Base-by-base conservation (phyloP, 1,284 basidiomycete species). In the Limonomyces culmigenus region DNA sequence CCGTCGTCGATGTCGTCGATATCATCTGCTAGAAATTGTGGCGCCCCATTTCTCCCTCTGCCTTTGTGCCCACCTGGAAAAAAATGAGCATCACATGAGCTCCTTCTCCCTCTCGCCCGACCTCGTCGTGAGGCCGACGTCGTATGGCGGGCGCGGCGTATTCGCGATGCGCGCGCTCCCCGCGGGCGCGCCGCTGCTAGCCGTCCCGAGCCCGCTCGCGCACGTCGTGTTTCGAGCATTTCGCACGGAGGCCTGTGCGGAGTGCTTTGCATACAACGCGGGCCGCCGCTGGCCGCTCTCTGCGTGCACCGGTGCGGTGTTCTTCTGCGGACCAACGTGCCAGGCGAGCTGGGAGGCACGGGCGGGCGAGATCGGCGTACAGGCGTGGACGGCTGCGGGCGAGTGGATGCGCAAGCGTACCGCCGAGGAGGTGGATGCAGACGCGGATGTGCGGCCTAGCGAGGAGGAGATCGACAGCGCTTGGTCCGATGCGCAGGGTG, bases 171-270 rank as follows among this genome's bases (percentile, higher is more conserved):
- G 16, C 8, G 8, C 10, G 8, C 8, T 32, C 30, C 30, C 30
- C 8, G 15, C 30, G 10, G 15, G 10, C 15, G 16, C 30, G 15
- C 8, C 16, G 6, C 6, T 32, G 10, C 16, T 13, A 8, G 16
- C 30, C 11, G 16, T 15, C 6, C 30, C 30, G 6, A 32, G 10
- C 16, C 30, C 30, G 6, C 10, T 15, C 10, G 16, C 11, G 11
- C n/a, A 27, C 23, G 45, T 46, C 11, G 37, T 46, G 12, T 44
- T 42, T 34, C 37, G 39, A 13, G 29, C 38, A 1, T 48, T 40
- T 31, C 36, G 42, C 17, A 43, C 43, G 32, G 47, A 48, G 34
- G 44, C 42, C 23, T 48, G 47, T 33, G 41, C 39, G 3, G 38
- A 39, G 34, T 48, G 47, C 38, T 48, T 45, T 25, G 29, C 23